Conservation (phyloP, 2,329 filamentous ascomycete genomes). For the Epichloe sibirici region DNA sequence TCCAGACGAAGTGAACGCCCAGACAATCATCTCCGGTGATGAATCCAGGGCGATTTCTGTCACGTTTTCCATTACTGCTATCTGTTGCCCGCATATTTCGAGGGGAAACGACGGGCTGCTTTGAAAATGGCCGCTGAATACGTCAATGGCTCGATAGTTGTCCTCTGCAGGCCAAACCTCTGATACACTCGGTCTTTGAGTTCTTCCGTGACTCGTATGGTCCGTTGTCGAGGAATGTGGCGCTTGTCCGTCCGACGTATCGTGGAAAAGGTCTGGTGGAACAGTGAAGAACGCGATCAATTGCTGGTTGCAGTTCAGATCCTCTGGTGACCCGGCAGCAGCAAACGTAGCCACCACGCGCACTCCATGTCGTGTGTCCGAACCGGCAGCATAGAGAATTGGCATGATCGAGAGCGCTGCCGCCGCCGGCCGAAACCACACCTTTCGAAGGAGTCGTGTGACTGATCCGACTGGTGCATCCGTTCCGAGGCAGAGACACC, state of each 20-base stretch:
- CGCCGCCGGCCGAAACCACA: conserved; percentile 33
- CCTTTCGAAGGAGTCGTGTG: conserved; percentile 43
- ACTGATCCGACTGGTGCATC: conserved; percentile 42
- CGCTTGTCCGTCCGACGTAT: conserved; percentile 13
- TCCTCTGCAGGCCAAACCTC: conserved; percentile 12
- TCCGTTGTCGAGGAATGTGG: conserved; percentile 5
- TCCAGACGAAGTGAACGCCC: conserved; percentile 23
- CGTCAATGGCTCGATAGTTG: conserved; percentile 11
- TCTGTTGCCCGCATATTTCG: conserved; percentile 18
- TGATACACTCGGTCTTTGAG: conserved; percentile 7
- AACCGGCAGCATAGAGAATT: conserved; percentile 41
- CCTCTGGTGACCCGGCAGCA: conserved; percentile 13
- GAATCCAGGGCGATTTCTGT: conserved; percentile 21
- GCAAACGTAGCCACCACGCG: conserved; percentile 46
- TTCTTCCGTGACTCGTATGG: conserved; percentile 3
- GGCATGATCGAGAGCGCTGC: conserved; percentile 25
- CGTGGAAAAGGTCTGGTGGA: conserved; percentile 41
- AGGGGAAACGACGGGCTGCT: conserved; percentile 14
- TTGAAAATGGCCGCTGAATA: conserved; percentile 9
- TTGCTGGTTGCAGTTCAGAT: conserved; percentile 15
- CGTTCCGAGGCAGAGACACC: conserved; percentile 45
- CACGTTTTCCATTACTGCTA: conserved; percentile 20
- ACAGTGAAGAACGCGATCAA: conserved; percentile 48
- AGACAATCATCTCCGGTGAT: conserved; percentile 22
- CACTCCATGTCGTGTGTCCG: conserved; percentile 45